Evolutionary conservation across 2,329 filamentous ascomycete species (phyloP).

Genomic region (Cytospora mali): DNA sequence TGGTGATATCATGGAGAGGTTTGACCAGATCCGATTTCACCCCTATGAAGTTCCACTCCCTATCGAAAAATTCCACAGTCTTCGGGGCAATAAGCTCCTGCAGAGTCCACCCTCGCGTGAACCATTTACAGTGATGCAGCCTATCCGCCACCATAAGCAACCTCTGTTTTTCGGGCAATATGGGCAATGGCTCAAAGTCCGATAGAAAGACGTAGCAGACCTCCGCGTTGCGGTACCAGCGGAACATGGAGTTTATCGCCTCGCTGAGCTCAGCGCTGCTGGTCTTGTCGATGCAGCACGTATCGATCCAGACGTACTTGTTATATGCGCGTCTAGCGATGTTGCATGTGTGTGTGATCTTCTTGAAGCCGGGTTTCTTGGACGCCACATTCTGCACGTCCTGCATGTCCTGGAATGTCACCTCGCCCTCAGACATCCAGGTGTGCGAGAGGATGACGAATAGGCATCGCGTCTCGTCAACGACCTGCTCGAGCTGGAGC

Average conservation of each 20-base stretch:
- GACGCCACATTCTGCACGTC: constrained; percentile 32
- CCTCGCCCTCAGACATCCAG: constrained; percentile 32
- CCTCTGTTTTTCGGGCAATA: too few species aligned
- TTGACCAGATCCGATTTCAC: neutral
- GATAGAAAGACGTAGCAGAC: constrained; percentile 41
- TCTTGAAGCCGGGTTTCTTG: constrained; percentile 38
- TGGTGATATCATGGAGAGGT: neutral
- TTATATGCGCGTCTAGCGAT: constrained; percentile 34
- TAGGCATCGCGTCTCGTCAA: constrained; percentile 31
- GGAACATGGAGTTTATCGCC: constrained; percentile 42
- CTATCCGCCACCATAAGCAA: constrained; percentile 2
- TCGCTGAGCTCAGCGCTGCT: constrained; percentile 40
- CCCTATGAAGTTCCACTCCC: constrained; percentile 13
- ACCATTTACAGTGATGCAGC: neutral
- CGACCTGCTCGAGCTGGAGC: constrained; percentile 38
- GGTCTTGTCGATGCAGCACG: constrained; percentile 42
- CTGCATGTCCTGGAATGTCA: constrained; percentile 19
- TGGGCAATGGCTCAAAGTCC: constrained; percentile 32
- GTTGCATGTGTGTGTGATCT: constrained; percentile 38
- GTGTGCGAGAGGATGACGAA: constrained; percentile 47
- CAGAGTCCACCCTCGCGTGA: constrained; percentile 15
- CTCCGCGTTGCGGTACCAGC: constrained; percentile 34
- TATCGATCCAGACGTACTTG: constrained; percentile 41
- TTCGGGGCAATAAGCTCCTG: constrained; percentile 28
- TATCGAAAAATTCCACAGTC: constrained; percentile 27